Evolutionary conservation across 2,329 filamentous ascomycete species (phyloP).

Genomic region (Colletotrichum gigasporum): DNA sequence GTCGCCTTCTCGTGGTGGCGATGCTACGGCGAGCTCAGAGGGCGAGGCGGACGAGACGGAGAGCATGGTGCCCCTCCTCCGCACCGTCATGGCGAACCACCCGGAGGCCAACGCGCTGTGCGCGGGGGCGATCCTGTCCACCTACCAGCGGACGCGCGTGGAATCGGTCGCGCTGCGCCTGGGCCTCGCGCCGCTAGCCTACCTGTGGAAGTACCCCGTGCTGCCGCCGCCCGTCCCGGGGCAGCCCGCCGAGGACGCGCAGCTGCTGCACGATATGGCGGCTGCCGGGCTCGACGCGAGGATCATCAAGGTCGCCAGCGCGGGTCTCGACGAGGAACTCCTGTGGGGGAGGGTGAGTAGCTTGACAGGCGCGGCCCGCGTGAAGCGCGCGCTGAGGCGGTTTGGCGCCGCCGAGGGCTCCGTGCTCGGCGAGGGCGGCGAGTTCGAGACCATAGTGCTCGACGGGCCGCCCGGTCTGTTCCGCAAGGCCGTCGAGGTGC

Average conservation of each 20-base stretch:
- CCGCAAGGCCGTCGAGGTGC: constrained; percentile 73
- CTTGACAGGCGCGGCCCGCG: constrained; percentile 52
- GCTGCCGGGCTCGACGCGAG: constrained; percentile 82
- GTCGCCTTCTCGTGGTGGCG: constrained; percentile 32
- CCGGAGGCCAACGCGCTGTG: constrained; percentile 87
- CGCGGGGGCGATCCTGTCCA: constrained; percentile 91
- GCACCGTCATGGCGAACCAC: constrained; percentile 70
- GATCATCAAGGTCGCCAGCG: constrained; percentile 94
- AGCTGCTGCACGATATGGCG: constrained; percentile 84
- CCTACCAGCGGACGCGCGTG: constrained; percentile 95
- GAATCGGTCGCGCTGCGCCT: constrained; percentile 89
- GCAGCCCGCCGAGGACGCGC: constrained; percentile 53
- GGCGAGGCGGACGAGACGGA: constrained; percentile 82
- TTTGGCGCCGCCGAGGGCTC: constrained; percentile 77
- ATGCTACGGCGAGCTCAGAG: not conserved
- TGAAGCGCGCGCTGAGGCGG: constrained; percentile 65
- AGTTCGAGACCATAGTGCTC: constrained; percentile 93
- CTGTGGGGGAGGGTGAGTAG: constrained; percentile 84
- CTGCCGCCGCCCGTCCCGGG: constrained; percentile 62
- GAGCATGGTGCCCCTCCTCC: constrained; percentile 81
- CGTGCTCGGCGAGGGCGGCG: constrained; percentile 89
- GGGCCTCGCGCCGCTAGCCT: constrained; percentile 84
- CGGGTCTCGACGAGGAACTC: constrained; percentile 82
- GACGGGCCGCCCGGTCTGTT: constrained; percentile 81
- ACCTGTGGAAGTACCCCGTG: constrained; percentile 89